phyloP scores from a whole-genome alignment of 2,329 filamentous ascomycete species.

The Dothidotthia symphoricarpi region DNA sequence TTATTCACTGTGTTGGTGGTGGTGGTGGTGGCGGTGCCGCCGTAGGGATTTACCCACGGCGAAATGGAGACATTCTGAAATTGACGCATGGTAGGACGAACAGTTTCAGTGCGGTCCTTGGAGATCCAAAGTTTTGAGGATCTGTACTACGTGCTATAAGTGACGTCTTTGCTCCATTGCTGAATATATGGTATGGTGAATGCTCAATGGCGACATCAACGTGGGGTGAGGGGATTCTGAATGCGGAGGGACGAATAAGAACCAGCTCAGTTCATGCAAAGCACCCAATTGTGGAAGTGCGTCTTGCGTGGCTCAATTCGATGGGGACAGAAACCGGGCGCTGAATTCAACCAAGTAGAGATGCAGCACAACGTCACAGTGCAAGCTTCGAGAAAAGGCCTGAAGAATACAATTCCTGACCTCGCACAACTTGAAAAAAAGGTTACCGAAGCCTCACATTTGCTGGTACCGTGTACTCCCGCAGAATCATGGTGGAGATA shows the following conservation, averaged over 20 bases:
- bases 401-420: conserved; percentile 19
- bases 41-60: conserved; percentile 36
- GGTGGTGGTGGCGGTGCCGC: conserved; percentile 13
- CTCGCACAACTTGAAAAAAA: conserved; percentile 27
- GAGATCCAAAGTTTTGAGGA: conserved; percentile 23
- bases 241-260: conserved; percentile 39
- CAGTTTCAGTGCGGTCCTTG: conserved; percentile 16
- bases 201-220: conserved; percentile 37
- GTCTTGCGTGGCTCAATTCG: conserved; percentile 32
- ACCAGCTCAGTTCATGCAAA: conserved; percentile 22
- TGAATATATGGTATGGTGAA: conserved; percentile 26
- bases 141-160: conserved; percentile 35
- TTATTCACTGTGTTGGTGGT: conserved; percentile 14
- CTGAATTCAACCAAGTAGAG: conserved; percentile 28
- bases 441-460: conserved; percentile 33
- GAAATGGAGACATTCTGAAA: conserved; percentile 35
- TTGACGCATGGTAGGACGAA: conserved; percentile 31
- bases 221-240: conserved; percentile 35
- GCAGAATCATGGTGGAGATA: conserved; percentile 23
- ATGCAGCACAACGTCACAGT: conserved; percentile 37
- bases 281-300: conserved; percentile 26
- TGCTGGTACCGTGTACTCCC: conserved; percentile 33
- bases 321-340: conserved; percentile 22
- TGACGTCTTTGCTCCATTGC: conserved; percentile 33
- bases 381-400: conserved; percentile 20